Percentiles rank a stretch among this genome's conserved stretches.
Evolutionary conservation across 2,329 filamentous ascomycete species (phyloP).

Genomic region (Pestalotiopsis sp.): DNA sequence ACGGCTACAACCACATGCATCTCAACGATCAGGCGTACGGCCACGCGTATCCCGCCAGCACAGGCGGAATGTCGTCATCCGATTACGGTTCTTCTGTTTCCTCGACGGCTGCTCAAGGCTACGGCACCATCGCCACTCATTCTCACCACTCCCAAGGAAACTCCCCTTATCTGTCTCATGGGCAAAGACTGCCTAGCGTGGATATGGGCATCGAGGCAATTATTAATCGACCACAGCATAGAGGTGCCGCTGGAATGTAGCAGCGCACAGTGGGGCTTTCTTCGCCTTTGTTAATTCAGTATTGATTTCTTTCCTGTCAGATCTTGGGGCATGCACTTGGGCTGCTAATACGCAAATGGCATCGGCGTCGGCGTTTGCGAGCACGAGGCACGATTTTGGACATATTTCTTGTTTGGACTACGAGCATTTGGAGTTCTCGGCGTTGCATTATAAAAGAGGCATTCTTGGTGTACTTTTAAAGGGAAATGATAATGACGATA

Average conservation of each 20-base stretch:
- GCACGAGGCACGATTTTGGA: neutral
- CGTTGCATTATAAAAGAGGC: neutral
- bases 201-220: constrained; percentile 65
- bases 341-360: neutral
- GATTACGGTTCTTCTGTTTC: constrained; percentile 59
- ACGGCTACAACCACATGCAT: constrained; percentile 30
- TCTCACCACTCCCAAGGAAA: constrained; percentile 38
- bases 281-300: constrained; percentile 11
- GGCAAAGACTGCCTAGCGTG: constrained; percentile 53
- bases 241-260: constrained; percentile 24
- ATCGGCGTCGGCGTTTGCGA: neutral
- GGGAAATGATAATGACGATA: neutral
- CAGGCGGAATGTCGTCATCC: constrained; percentile 29
- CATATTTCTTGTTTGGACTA: neutral
- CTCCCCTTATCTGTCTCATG: constrained; percentile 50
- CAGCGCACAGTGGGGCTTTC: constrained; percentile 19
- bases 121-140: constrained; percentile 32
- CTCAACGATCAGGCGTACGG: constrained; percentile 27
- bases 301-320: constrained; percentile 14
- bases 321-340: neutral
- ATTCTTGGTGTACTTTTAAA: neutral
- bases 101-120: constrained; percentile 42
- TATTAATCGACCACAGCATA: constrained; percentile 50
- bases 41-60: constrained; percentile 28
- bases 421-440: neutral